A percentile compares a stretch with the other conserved stretches of the same genome.
Evolutionary conservation across 2,329 filamentous ascomycete species (phyloP).

Genomic region (Massarina eburnea): DNA sequence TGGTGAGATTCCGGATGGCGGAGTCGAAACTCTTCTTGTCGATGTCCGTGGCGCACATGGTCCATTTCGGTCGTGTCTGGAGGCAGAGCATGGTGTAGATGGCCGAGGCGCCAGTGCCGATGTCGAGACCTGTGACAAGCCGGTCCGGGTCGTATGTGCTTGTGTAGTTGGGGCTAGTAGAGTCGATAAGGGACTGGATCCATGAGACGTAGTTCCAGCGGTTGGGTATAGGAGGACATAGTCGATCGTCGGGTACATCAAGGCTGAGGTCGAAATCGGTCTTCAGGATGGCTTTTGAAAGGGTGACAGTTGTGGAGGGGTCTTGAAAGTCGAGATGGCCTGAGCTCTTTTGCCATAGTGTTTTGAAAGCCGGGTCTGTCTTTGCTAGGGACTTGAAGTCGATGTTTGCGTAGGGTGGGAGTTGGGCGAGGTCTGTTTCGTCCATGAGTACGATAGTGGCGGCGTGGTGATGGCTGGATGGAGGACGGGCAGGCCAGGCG

Average conservation of each 20-base stretch:
- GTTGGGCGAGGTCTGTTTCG: background rate
- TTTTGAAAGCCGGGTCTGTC: slow-evolving; percentile 61
- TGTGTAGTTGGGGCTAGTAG: slow-evolving; percentile 53
- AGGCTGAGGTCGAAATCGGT: slow-evolving; percentile 73
- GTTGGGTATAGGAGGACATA: slow-evolving; percentile 77
- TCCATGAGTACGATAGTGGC: background rate
- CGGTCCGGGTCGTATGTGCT: slow-evolving; percentile 53
- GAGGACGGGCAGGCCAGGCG: no score
- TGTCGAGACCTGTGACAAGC: slow-evolving; percentile 72
- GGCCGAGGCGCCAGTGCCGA: slow-evolving; percentile 87
- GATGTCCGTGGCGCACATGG: slow-evolving; percentile 62
- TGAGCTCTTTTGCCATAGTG: slow-evolving; percentile 48
- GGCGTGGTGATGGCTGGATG: background rate
- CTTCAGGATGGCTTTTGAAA: slow-evolving; percentile 78
- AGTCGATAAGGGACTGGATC: slow-evolving; percentile 80
- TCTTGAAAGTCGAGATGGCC: slow-evolving; percentile 78
- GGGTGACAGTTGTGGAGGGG: slow-evolving; percentile 69
- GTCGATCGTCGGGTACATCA: slow-evolving; percentile 71
- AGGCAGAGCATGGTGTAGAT: slow-evolving; percentile 89
- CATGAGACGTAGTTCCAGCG: slow-evolving; percentile 89
- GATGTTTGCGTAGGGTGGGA: slow-evolving; percentile 55
- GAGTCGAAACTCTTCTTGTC: slow-evolving; percentile 69
- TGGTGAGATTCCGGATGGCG: slow-evolving; percentile 66
- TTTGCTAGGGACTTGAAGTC: slow-evolving; percentile 65
- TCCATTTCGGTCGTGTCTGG: slow-evolving; percentile 67